Evolutionary conservation across 306 rosid species (phyloP).

Genomic region (Acacia melanoxylon): DNA sequence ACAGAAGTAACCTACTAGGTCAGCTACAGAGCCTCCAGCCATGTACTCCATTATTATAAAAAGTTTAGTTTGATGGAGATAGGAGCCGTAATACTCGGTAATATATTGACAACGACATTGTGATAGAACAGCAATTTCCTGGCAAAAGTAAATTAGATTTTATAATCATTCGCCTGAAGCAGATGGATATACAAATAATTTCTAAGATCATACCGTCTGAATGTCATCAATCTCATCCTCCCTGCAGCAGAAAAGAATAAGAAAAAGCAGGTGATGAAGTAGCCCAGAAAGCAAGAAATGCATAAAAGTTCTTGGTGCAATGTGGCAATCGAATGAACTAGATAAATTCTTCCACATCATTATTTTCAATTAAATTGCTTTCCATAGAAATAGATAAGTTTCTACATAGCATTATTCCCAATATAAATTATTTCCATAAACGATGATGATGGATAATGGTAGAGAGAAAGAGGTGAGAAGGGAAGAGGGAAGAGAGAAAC

Average conservation of each 20-base stretch:
- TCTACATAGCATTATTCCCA: neutral
- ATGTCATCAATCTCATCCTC: constrained; percentile 99
- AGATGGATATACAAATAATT: constrained; percentile 26
- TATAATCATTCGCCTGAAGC: constrained; percentile 13
- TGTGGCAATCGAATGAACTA: neutral
- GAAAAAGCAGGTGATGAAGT: constrained; percentile 30
- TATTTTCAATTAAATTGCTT: neutral
- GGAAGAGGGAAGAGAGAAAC: neutral
- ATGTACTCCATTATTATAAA: constrained; percentile 99
- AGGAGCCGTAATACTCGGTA: constrained; percentile 95
- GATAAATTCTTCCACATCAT: neutral
- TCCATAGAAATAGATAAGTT: neutral
- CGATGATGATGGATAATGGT: neutral
- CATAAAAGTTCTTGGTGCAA: constrained; percentile 33
- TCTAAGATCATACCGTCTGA: constrained; percentile 70
- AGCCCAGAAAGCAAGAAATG: constrained; percentile 20
- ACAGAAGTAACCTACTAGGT: constrained; percentile 80
- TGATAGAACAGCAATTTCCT: constrained; percentile 98
- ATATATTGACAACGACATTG: constrained; percentile 97
- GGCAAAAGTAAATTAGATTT: constrained; percentile 41
- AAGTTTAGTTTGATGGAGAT: constrained; percentile 88
- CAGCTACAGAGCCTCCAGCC: constrained; percentile 99
- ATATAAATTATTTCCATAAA: neutral
- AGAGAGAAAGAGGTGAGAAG: neutral
- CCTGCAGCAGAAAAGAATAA: constrained; percentile 50